Evolutionary conservation across 495 filamentous ascomycete species (phyloP), one percentile per base, ranked within the genome.

Genomic region (Penicillium steckii): DNA sequence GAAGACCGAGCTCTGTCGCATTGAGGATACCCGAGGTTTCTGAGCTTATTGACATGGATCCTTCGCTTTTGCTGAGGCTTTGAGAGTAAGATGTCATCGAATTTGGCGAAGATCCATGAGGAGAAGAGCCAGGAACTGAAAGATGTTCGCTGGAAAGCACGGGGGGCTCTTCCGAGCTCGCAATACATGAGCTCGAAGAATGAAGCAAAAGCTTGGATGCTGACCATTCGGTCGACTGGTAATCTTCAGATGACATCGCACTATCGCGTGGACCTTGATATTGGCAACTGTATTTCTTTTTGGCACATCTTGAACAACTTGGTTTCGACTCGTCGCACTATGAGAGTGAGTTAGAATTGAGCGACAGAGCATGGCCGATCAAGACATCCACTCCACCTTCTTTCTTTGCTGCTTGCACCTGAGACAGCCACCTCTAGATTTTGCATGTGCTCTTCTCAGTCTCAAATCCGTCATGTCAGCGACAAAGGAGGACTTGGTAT

Each of bases 361-460:
- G n/a, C n/a, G n/a, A n/a, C n/a, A n/a, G n/a, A n/a, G n/a, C n/a
- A n/a, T n/a, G n/a, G n/a, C n/a, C n/a, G n/a, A n/a, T n/a, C n/a
- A n/a, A n/a, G n/a, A n/a, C n/a, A n/a, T n/a, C n/a, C n/a, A n/a
- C n/a, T n/a, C n/a, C n/a, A 67, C 69, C 64, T 72, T 72, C 21
- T 67, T 65, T 44, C 63, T 57, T 30, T 67, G 68, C 21, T 69
- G 58, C 46, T 71, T 71, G 42, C 70, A 73, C 51, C 60, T 64
- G 3, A 64, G 40, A 42, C 68, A 71, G 8, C 70, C 68, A 50
- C 58, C 64, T 35, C 67, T 57, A 3, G 68, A 73, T 52, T 73
- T 73, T 54, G 56, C 62, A 53, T 73, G 70, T 44, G 56, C 44
- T 48, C 57, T 54, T 18, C 63, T 55, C 10, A 69, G 45, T 32